These are phyloP conservation scores for Sugiyamaella boreocaroliniensis DNA, from an alignment of 805 yeast genomes.

Conservation along the genomic window DNA sequence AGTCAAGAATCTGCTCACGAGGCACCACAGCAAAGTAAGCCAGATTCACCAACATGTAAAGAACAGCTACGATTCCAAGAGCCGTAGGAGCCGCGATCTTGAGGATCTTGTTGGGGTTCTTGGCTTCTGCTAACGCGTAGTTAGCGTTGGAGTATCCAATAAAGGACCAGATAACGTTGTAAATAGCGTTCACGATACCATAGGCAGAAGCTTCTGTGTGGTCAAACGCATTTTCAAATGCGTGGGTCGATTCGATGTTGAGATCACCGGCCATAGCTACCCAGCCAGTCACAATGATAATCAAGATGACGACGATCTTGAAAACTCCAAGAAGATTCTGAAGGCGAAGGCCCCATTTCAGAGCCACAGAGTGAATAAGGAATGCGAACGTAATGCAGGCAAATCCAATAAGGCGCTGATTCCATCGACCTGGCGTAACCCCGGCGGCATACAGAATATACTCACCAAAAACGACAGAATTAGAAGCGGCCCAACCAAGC, in stretches of 20 bases:
- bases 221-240: slow-evolving; percentile 52
- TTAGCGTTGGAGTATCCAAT: slow-evolving; percentile 79
- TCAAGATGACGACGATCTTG: slow-evolving; percentile 62
- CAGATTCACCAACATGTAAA: slow-evolving; percentile 70
- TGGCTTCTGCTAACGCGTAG: slow-evolving; percentile 74
- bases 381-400: slow-evolving; percentile 69
- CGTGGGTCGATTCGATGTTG: slow-evolving; percentile 46
- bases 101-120: slow-evolving; percentile 63
- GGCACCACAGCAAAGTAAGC: slow-evolving; percentile 53
- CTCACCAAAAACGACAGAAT: slow-evolving; percentile 73
- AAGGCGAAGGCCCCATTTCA: slow-evolving; percentile 59
- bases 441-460: slow-evolving; percentile 71
- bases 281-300: slow-evolving; percentile 75
- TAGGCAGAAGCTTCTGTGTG: slow-evolving; percentile 37
- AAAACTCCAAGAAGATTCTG: slow-evolving; percentile 63
- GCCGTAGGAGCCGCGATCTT: slow-evolving; percentile 72
- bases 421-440: slow-evolving; percentile 63
- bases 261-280: slow-evolving; percentile 73
- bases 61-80: slow-evolving; percentile 48
- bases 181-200: slow-evolving; percentile 57
- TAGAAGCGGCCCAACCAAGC: slow-evolving; percentile 82
- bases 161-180: slow-evolving; percentile 79
- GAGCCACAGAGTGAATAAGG: slow-evolving; percentile 51
- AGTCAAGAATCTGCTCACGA: slow-evolving; percentile 40
- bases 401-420: slow-evolving; percentile 68